Conservation (phyloP, 202 grass and related monocot genomes). For the Eragrostis tef region DNA sequence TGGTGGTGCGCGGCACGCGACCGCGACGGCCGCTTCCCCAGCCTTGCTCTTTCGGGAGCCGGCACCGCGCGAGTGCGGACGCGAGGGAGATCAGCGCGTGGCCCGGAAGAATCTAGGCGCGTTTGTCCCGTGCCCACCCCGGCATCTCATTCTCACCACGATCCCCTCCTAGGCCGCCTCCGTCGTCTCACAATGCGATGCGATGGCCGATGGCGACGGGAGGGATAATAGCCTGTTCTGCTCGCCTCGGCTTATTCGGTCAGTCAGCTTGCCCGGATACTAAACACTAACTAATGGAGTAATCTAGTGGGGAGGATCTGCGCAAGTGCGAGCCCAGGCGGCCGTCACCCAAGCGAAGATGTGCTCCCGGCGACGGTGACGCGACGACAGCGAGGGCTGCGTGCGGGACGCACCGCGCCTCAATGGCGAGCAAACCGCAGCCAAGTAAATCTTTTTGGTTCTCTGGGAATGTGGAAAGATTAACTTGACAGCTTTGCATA, state of each 20-base stretch:
- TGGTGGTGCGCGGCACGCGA: neutral
- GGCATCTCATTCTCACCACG: neutral
- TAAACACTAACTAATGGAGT: no score
- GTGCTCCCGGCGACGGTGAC: neutral
- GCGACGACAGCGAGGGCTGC: neutral
- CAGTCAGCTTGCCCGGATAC: neutral
- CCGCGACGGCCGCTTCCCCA: neutral
- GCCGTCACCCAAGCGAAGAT: neutral
- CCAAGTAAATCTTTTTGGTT: constrained; percentile 1
- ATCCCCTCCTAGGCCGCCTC: neutral
- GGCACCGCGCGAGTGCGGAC: neutral
- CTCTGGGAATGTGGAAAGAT: no score
- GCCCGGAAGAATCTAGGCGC: constrained; percentile 40
- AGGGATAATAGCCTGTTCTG: neutral
- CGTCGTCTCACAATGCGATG: no score
- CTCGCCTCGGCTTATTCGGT: neutral
- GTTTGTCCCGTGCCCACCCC: neutral
- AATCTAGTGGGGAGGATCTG: neutral
- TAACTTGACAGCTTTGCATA: neutral
- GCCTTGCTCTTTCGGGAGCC: neutral
- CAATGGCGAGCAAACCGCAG: neutral
- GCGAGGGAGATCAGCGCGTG: neutral
- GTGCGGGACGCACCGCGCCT: neutral
- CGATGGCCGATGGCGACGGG: neutral
- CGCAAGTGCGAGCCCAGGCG: constrained; percentile 29